Evolutionary conservation across 1,284 basidiomycete species (phyloP).

Genomic region (Xanthoconium separans): DNA sequence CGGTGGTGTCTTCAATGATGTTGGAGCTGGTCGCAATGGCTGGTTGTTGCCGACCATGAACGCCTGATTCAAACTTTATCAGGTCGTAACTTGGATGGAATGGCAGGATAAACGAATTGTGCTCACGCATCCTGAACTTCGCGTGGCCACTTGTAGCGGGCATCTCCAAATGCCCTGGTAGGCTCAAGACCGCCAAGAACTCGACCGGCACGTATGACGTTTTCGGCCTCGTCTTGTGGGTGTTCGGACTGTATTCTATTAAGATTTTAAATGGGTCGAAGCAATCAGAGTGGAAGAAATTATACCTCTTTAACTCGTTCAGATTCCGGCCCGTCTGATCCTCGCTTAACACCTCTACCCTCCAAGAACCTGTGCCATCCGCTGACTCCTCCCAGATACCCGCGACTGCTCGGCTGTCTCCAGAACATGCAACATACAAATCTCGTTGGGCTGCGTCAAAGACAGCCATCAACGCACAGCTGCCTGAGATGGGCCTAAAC

Average conservation of each 20-base stretch:
- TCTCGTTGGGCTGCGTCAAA: conserved; percentile 82
- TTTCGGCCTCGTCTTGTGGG: conserved; percentile 75
- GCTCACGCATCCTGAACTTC: conserved; percentile 73
- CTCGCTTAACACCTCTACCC: conserved; percentile 88
- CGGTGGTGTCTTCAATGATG: conserved; percentile 82
- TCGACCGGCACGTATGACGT: conserved; percentile 84
- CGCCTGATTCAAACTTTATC: conserved; percentile 60
- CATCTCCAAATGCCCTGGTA: conserved; percentile 92
- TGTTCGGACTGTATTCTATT: conserved; percentile 87
- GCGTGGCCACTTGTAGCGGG: conserved; percentile 88
- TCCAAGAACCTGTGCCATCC: conserved; percentile 70
- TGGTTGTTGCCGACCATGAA: conserved; percentile 64
- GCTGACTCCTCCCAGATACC: conserved; percentile 80
- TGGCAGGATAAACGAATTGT: neutral
- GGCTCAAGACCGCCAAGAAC: conserved; percentile 94
- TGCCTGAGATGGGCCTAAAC: conserved; percentile 50
- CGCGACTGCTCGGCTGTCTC: conserved; percentile 94
- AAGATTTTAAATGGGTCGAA: conserved; percentile 8
- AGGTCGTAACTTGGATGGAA: conserved; percentile 2
- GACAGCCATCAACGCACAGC: conserved; percentile 84
- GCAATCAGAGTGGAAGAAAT: neutral
- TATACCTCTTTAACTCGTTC: conserved; percentile 72
- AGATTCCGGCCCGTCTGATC: conserved; percentile 95
- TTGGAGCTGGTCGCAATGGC: conserved; percentile 58
- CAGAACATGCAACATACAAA: conserved; percentile 89